Conservation (phyloP, 2,329 filamentous ascomycete species). For the Madurella mycetomatis region DNA sequence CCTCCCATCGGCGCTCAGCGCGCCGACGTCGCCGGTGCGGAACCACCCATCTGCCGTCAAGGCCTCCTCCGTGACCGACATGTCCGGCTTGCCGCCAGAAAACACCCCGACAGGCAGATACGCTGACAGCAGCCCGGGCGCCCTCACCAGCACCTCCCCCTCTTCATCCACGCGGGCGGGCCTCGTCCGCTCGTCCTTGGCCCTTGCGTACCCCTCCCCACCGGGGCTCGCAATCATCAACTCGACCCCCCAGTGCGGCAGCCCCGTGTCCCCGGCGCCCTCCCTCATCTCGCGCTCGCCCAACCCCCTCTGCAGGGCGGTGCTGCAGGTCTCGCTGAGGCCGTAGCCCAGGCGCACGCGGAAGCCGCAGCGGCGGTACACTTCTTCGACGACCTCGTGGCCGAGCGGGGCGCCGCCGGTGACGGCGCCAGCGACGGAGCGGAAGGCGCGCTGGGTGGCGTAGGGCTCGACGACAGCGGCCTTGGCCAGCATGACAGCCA, state of each 20-base stretch:
- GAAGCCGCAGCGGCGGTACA: conserved; percentile 56
- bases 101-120: conserved; percentile 56
- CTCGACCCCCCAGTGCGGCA: conserved; percentile 63
- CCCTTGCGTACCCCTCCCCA: conserved; percentile 29
- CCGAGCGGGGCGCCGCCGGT: conserved; percentile 63
- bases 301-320: conserved; percentile 56
- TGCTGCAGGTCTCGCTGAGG: conserved; percentile 68
- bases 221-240: conserved; percentile 54
- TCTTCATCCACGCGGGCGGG: conserved; percentile 44
- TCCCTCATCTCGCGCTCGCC: conserved; percentile 41
- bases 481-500: conserved; percentile 66
- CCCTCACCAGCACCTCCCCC: conserved; percentile 63
- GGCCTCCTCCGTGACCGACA: conserved; percentile 35
- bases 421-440: conserved; percentile 47
- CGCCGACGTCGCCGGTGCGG: conserved; percentile 63
- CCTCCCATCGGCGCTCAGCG: conserved; percentile 43
- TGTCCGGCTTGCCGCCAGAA: conserved; percentile 33
- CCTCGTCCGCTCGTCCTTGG: conserved; percentile 30
- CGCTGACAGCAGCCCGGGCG: conserved; percentile 61
- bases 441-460: conserved; percentile 52
- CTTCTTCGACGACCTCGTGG: conserved; percentile 51
- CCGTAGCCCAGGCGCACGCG: conserved; percentile 61
- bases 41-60: conserved; percentile 59
- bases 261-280: conserved; percentile 56
- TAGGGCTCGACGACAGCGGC: conserved; percentile 62